Evolutionary conservation across 768 basidiomycete genomes (phyloP).

Genomic region (Tephrocybe sp.): DNA sequence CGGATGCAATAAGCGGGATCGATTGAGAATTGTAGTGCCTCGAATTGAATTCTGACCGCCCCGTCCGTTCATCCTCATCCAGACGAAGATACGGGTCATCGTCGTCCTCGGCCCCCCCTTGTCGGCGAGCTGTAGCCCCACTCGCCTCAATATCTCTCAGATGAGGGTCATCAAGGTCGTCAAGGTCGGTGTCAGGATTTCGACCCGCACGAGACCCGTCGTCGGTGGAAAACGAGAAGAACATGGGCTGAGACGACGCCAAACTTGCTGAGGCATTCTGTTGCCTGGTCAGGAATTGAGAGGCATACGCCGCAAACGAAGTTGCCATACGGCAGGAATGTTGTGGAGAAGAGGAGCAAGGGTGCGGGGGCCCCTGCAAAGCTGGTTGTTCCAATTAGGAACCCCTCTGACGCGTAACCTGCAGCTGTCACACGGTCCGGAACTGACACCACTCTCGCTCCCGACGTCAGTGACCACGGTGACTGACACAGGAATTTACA

Average conservation of each 20-base stretch:
- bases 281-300: conserved; percentile 73
- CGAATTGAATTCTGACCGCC: conserved; percentile 28
- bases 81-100: conserved; percentile 79
- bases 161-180: conserved; percentile 80
- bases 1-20: conserved; percentile 37
- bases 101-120: conserved; percentile 44
- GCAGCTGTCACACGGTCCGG: conserved; percentile 1
- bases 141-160: conserved; percentile 41
- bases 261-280: conserved; percentile 45
- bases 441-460: background rate
- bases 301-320: conserved; percentile 81
- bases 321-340: conserved; percentile 44
- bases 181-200: conserved; percentile 51
- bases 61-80: conserved; percentile 58
- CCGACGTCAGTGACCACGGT: background rate
- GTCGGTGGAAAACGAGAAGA: conserved; percentile 87
- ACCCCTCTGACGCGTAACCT: conserved; percentile 14
- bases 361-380: conserved; percentile 16
- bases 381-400: conserved; percentile 18
- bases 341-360: conserved; percentile 15
- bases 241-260: conserved; percentile 75
- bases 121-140: conserved; percentile 32
- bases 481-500: background rate
- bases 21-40: conserved; percentile 31
- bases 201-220: conserved; percentile 55